Evolutionary conservation across 2,329 filamentous ascomycete genomes (phyloP).

Genomic region (Orbilia ellipsospora): DNA sequence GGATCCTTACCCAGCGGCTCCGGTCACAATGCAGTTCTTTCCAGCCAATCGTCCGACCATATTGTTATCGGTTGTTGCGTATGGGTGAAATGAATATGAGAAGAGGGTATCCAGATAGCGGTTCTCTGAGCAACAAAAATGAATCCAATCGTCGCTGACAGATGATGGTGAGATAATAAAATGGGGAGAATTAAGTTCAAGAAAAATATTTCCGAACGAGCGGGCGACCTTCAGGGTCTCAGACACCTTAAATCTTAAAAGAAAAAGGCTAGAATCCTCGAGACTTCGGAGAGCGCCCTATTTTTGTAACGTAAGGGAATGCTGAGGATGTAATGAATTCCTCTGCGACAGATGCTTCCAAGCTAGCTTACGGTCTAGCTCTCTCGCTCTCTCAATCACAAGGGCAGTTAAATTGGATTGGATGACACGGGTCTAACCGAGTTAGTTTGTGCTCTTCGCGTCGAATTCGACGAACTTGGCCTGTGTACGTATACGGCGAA

Average conservation of each 20-base stretch:
- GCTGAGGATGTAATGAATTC: constrained; percentile 21
- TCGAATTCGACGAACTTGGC: constrained; percentile 17
- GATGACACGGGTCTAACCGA: not conserved
- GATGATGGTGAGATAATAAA: not conserved
- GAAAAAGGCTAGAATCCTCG: no score
- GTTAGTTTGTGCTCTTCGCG: constrained; percentile 16
- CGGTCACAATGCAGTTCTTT: constrained; percentile 81
- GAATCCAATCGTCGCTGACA: not conserved
- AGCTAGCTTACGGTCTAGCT: no score
- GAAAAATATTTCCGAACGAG: constrained; percentile 12
- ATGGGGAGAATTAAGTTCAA: not conserved
- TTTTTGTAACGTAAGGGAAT: constrained; percentile 33
- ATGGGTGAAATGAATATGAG: no score
- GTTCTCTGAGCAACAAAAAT: no score
- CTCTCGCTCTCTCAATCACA: constrained; percentile 15
- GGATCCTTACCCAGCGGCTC: constrained; percentile 77
- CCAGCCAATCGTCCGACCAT: constrained; percentile 68
- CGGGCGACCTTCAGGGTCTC: constrained; percentile 15
- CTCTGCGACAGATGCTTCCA: not conserved
- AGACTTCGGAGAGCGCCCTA: constrained; percentile 17
- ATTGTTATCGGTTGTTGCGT: constrained; percentile 7
- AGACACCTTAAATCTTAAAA: constrained; percentile 20
- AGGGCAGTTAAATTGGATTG: constrained; percentile 48
- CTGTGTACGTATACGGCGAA: constrained; percentile 18
- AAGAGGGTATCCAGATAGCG: no score